Evolutionary conservation across 2,329 filamentous ascomycete species (phyloP).

Genomic region (Cordyceps javanica): DNA sequence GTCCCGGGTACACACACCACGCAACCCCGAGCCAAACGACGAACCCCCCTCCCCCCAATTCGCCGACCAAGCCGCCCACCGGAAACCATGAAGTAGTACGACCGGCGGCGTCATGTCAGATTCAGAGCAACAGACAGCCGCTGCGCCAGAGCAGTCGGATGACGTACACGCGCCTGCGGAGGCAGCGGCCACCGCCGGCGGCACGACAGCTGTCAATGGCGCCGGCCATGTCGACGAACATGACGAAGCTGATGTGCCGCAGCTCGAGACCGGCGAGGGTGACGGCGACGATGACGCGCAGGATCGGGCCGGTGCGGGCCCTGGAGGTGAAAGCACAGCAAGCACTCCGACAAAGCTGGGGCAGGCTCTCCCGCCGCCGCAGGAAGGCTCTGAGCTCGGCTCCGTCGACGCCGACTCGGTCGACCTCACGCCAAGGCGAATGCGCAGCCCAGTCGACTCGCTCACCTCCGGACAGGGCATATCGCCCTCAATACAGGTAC

Average conservation of each 20-base stretch:
- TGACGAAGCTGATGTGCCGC: conserved; percentile 13
- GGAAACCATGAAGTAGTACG: conserved; percentile 7
- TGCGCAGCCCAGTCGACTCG: conserved; percentile 56
- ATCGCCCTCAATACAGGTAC: conserved; percentile 69
- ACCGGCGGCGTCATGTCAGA: conserved; percentile 9
- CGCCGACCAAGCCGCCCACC: background rate
- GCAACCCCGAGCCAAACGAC: background rate
- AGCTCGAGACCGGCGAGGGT: conserved; percentile 7
- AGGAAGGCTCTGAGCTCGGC: conserved; percentile 23
- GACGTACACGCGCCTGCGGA: background rate
- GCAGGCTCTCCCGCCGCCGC: conserved; percentile 26
- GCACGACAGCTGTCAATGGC: background rate
- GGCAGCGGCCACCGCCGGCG: background rate
- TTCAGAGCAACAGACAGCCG: conserved; percentile 1
- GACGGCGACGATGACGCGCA: background rate
- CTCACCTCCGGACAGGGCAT: conserved; percentile 67
- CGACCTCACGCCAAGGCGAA: conserved; percentile 27
- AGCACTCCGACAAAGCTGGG: conserved; percentile 29
- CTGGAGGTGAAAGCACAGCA: conserved; percentile 12
- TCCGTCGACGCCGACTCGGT: conserved; percentile 37
- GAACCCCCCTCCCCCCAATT: background rate
- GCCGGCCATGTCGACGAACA: background rate
- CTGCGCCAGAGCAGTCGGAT: background rate
- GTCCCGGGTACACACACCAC: too few species aligned
- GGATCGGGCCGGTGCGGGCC: background rate